Conservation (phyloP, 164 flowering plant genomes). For the Magnolia kwangsiensis region DNA sequence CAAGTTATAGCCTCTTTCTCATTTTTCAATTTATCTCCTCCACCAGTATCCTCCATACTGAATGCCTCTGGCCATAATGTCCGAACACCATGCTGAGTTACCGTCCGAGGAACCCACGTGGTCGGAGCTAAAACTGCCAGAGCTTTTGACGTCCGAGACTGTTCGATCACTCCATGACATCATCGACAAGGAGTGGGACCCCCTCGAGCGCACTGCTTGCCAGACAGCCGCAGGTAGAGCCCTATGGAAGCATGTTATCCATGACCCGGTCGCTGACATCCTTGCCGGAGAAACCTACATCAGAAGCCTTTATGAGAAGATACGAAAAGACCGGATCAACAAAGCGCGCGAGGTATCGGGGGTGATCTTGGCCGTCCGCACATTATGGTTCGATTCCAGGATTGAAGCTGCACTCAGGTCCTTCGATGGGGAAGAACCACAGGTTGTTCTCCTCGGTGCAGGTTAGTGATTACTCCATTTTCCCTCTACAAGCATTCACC, state of each 20-base stretch:
- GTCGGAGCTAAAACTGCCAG: constrained; percentile 60
- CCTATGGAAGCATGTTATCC: constrained; percentile 79
- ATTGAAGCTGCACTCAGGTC: constrained; percentile 66
- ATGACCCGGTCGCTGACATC: constrained; percentile 72
- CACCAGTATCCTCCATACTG: constrained; percentile 13
- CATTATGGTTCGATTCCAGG: constrained; percentile 84
- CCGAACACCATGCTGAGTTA: constrained; percentile 31
- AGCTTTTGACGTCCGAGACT: constrained; percentile 34
- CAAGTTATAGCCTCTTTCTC: not conserved
- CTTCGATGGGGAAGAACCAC: constrained; percentile 45
- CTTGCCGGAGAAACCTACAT: constrained; percentile 80
- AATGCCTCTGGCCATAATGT: constrained; percentile 26
- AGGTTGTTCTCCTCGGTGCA: constrained; percentile 87
- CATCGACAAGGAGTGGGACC: constrained; percentile 71
- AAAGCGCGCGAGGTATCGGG: constrained; percentile 83
- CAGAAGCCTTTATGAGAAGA: constrained; percentile 68
- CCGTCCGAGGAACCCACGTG: constrained; percentile 24
- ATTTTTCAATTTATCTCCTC: constrained; percentile 23
- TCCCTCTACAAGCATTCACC: not conserved
- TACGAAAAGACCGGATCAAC: constrained; percentile 56
- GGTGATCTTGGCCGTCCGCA: constrained; percentile 82
- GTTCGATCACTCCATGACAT: constrained; percentile 49
- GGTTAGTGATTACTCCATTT: constrained; percentile 34
- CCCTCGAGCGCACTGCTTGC: constrained; percentile 61
- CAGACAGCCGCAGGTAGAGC: constrained; percentile 95